Base-by-base conservation (phyloP, 129 eudicot genomes). In the Silybum marianum region DNA sequence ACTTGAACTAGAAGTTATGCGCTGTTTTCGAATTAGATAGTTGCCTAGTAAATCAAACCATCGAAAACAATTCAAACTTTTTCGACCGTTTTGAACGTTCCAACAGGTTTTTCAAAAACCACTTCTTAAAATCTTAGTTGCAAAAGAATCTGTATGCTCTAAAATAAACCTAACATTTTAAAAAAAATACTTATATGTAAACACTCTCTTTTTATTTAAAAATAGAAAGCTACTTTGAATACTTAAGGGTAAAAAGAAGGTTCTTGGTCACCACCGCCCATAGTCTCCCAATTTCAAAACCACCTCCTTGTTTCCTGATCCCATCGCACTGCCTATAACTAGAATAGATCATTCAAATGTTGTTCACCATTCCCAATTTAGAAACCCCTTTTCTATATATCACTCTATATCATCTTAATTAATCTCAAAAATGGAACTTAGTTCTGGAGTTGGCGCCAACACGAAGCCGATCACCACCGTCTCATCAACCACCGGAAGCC, bases 231-330 rank as follows among this genome's bases (percentile, higher is more conserved):
- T n/a, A n/a, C 30, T 28, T 28, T 28, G 1, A 28, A 28, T 28
- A 28, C 30, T 28, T 28, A 28, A 28, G 1, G 30, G 30, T 28
- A 3, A 3, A 26, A 60, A 62, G 6, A 60, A 76, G 67, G 25
- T 67, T 25, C 66, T 21, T 54, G 24, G 19, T 40, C 77, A 60
- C 71, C 48, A 3, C 16, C 83, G 72, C 83, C 78, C 76, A 80
- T 58, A 16, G 83, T 80, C 28, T 71, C 54, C 38, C 11, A 54
- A 21, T 22, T 22, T 22, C 72, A 71, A 71, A 54, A 80, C 83
- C 83, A 72, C 26, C 42, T 23, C 25, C 83, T 36, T 71, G 83
- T 80, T 79, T 80, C 72, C 26, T 23, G 13, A 78, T 54, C 24
- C 21, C 62, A 23, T 10, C 6, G 4, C 18, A 19, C 72, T 72